These are phyloP conservation scores for Chaetomidium leptoderma DNA, from an alignment of 495 filamentous ascomycete species.

Conservation along the genomic window DNA sequence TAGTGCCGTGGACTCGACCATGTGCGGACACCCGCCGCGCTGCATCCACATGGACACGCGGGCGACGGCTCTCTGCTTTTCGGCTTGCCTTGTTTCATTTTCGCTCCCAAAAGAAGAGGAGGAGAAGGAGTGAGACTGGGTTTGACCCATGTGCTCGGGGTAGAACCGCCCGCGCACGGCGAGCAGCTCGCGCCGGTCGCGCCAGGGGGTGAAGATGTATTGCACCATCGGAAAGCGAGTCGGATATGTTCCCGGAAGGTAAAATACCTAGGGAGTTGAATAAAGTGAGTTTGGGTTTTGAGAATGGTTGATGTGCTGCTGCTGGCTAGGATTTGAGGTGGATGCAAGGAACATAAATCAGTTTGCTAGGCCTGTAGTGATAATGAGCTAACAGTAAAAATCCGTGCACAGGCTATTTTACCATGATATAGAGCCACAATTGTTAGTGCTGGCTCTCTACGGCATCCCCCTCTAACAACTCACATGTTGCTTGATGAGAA, in stretches of 20 bases:
- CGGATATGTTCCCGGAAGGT: no score
- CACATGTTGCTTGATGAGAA: no score
- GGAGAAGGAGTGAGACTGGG: not conserved
- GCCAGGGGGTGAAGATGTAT: slow-evolving; percentile 79
- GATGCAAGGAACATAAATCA: no score
- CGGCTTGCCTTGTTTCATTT: not conserved
- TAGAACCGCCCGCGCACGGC: slow-evolving; percentile 65
- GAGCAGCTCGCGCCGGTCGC: slow-evolving; percentile 59
- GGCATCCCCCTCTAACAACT: no score
- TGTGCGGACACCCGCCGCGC: slow-evolving; percentile 72
- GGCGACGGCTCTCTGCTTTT: slow-evolving; percentile 40
- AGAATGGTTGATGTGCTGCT: not conserved
- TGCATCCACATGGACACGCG: slow-evolving; percentile 54
- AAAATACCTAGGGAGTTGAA: not conserved
- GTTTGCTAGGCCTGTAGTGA: not conserved
- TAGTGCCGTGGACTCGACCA: slow-evolving; percentile 76
- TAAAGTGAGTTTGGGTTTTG: not conserved
- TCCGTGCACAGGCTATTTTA: no score
- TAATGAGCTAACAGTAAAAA: not conserved
- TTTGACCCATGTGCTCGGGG: slow-evolving; percentile 28
- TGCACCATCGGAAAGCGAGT: slow-evolving; percentile 63
- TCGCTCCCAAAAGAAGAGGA: not conserved
- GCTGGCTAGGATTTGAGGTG: no score
- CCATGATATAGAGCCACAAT: no score
- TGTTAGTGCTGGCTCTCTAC: no score